Base-by-base conservation (phyloP, 306 rosid genomes). In the Pyrus bretschneideri region DNA sequence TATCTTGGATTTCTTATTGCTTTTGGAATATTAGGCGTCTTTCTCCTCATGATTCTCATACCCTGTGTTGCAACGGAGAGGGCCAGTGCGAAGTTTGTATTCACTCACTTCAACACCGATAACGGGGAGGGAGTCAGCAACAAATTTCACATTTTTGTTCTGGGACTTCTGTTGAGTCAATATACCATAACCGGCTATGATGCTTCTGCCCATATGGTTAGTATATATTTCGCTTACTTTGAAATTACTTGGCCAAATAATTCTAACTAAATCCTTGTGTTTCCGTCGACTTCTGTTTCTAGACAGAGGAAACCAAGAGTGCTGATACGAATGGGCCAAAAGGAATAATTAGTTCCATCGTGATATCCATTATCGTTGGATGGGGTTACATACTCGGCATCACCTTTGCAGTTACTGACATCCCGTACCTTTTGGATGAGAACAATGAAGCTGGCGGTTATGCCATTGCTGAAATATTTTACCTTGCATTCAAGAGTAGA, bases 131-230 rank as follows among this genome's bases (percentile, higher is more conserved):
- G 97, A 83, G 85, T 95, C 70, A 71, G 30, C 78, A 88, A 80
- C 87, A 88, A 70, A 77, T 77, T 82, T 18, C 92, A 95, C 88
- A 95, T 90, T 78, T 95, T 95, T 86, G 82, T 95, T 75, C 67
- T 92, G 87, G 98, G 97, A 75, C 96, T 92, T 76, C 84, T 92
- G 17, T 92, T 95, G 97, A 90, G 97, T 83, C 97, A 95, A 76
- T 95, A 89, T 81, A 95, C 98, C 77, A 79, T 95, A 33, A 86
- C 89, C 19, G 98, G 98, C 17, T 95, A 83, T 78, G 98, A 95
- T 86, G 96, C 98, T 59, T 95, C 98, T 57, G 97, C 98, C 84
- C 96, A 95, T 85, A 92, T 95, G 98, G 98, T 87, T 80, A 76
- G 86, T 79, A 70, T 49, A 23, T 73, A 23, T 46, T 31, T 67